Evolutionary conservation across 352 stramenopile species (phyloP).

Genomic region (Pythium coloratum): DNA sequence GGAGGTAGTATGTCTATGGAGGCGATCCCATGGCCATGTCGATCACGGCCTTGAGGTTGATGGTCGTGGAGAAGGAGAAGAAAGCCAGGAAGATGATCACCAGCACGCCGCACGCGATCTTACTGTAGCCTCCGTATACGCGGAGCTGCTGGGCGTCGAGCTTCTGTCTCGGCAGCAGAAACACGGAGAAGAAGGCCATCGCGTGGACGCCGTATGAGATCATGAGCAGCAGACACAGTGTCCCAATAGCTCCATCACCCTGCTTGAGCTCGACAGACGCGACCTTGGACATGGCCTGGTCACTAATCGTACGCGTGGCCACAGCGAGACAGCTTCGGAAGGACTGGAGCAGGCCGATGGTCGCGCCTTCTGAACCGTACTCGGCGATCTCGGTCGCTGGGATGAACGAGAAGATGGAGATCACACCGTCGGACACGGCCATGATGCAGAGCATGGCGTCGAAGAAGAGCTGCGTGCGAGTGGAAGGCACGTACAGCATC

Average conservation of each 20-base stretch:
- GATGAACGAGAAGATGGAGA: slow-evolving; percentile 73
- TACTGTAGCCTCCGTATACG: slow-evolving; percentile 34
- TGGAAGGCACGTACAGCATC: slow-evolving; percentile 50
- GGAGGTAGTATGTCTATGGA: background rate
- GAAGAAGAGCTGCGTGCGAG: slow-evolving; percentile 41
- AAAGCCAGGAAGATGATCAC: slow-evolving; percentile 28
- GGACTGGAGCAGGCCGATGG: slow-evolving; percentile 60
- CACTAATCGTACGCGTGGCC: slow-evolving; percentile 53
- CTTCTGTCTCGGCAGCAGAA: slow-evolving; percentile 42
- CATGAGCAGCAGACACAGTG: slow-evolving; percentile 41
- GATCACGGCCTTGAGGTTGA: slow-evolving; percentile 31
- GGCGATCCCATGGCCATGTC: slow-evolving; percentile 26
- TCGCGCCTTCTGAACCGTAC: slow-evolving; percentile 67
- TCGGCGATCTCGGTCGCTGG: slow-evolving; percentile 67
- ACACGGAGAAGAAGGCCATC: slow-evolving; percentile 49
- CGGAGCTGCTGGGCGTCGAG: slow-evolving; percentile 35
- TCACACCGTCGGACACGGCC: slow-evolving; percentile 59
- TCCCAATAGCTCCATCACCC: slow-evolving; percentile 8
- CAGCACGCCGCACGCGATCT: slow-evolving; percentile 27
- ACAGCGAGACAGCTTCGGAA: slow-evolving; percentile 64
- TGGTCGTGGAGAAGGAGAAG: slow-evolving; percentile 31
- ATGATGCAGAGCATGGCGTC: slow-evolving; percentile 50
- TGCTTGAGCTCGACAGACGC: slow-evolving; percentile 23
- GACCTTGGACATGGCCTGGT: slow-evolving; percentile 39
- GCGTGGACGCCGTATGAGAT: slow-evolving; percentile 59